These are phyloP conservation scores for Trapa bicornis DNA, from an alignment of 345 rosid genomes.

Conservation along the genomic window DNA sequence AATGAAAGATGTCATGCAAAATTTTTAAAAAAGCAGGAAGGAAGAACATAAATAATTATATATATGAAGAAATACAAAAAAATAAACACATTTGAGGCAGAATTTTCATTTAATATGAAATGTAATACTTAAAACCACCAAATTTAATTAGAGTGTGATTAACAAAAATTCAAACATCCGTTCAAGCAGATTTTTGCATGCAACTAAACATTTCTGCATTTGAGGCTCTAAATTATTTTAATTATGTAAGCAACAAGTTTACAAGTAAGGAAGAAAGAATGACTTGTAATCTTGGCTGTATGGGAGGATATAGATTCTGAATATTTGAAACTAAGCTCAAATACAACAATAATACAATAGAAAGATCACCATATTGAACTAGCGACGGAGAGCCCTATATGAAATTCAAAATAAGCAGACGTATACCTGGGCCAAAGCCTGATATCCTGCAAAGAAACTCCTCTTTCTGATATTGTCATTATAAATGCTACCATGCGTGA, in stretches of 20 bases:
- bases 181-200: background rate
- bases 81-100: background rate
- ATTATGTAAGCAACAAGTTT: background rate
- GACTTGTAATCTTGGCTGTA: background rate
- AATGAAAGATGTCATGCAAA: background rate
- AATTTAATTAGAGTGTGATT: background rate
- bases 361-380: background rate
- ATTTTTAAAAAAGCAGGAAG: background rate
- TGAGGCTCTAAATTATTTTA: background rate
- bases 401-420: background rate
- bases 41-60: background rate
- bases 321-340: background rate
- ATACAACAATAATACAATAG: background rate
- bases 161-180: background rate
- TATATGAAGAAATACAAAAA: background rate
- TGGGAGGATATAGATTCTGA: background rate
- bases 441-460: conserved; percentile 93
- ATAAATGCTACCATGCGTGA: conserved; percentile 41
- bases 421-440: conserved; percentile 94
- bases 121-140: background rate
- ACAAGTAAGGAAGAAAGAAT: background rate
- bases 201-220: background rate
- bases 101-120: background rate
- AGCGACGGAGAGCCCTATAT: background rate
- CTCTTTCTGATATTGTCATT: conserved; percentile 63